Percentiles rank a stretch among this genome's conserved stretches.
These are phyloP conservation scores for Penicillium manginii DNA, from an alignment of 495 filamentous ascomycete species.

Conservation along the genomic window DNA sequence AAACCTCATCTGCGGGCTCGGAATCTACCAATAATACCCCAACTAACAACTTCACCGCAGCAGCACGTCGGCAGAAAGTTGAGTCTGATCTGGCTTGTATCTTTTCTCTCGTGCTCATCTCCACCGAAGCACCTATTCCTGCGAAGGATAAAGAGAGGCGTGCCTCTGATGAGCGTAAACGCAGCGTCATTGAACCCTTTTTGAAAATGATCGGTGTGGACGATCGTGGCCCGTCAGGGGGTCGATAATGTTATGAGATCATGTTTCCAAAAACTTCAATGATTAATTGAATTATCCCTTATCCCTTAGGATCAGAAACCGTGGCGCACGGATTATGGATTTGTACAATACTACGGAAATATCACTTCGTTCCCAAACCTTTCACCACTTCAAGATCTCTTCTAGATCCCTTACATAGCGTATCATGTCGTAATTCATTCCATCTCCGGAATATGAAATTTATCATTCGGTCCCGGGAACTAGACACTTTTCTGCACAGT, in stretches of 20 bases:
- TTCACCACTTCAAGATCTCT: no score
- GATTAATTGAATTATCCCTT: not conserved
- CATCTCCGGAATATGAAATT: no score
- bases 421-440: no score
- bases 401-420: no score
- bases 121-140: conserved; percentile 30
- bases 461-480: no score
- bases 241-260: conserved; percentile 19
- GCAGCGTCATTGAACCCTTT: conserved; percentile 48
- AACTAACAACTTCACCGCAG: conserved; percentile 13
- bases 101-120: conserved; percentile 44
- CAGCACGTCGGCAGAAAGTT: conserved; percentile 38
- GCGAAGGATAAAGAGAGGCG: conserved; percentile 48
- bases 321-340: no score
- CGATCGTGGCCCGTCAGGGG: conserved; percentile 43
- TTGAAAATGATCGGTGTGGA: conserved; percentile 49
- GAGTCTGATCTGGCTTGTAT: conserved; percentile 37
- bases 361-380: no score
- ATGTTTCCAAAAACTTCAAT: not conserved
- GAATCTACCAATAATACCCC: conserved; percentile 6
- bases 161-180: conserved; percentile 44
- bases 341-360: no score
- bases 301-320: no score
- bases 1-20: conserved; percentile 18
- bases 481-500: no score